Percentiles rank a stretch among this genome's conserved stretches.
Conservation (phyloP, 305 asterid genomes). For the Coffea humblotiana region DNA sequence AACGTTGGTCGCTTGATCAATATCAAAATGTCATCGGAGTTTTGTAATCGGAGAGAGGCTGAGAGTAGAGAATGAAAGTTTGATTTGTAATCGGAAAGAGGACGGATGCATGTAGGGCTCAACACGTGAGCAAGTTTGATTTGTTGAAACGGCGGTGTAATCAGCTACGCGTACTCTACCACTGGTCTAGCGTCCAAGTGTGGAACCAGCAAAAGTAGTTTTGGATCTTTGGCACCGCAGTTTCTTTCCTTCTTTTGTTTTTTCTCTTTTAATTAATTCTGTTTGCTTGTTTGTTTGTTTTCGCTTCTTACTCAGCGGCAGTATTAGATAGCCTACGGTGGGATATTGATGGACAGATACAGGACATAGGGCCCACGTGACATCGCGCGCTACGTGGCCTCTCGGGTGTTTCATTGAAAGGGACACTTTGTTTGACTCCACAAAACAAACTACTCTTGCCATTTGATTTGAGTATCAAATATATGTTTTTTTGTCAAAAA, state of each 20-base stretch:
- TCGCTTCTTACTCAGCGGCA: too few relatives aligned
- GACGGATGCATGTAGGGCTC: neutral
- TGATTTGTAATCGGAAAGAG: slow-evolving; percentile 4
- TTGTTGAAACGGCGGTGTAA: slow-evolving; percentile 28
- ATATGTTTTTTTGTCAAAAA: too few relatives aligned
- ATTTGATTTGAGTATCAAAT: too few relatives aligned
- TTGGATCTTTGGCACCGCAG: too few relatives aligned
- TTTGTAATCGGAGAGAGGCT: slow-evolving; percentile 1
- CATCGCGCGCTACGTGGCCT: neutral
- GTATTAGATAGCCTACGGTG: too few relatives aligned
- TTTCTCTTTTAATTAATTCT: too few relatives aligned
- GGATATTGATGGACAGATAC: neutral
- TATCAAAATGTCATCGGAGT: too few relatives aligned
- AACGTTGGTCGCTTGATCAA: too few relatives aligned
- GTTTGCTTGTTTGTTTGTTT: too few relatives aligned
- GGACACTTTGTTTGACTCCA: neutral
- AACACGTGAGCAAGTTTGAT: slow-evolving; percentile 20
- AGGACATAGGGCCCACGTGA: neutral
- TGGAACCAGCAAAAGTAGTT: neutral
- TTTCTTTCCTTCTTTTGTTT: too few relatives aligned
- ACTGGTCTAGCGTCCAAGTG: neutral
- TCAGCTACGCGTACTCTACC: neutral
- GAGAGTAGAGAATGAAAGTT: neutral
- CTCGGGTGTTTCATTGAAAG: neutral
- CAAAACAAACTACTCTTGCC: too few relatives aligned